phyloP scores from a whole-genome alignment of 306 rosid genomes.

The Alnus rubra region DNA sequence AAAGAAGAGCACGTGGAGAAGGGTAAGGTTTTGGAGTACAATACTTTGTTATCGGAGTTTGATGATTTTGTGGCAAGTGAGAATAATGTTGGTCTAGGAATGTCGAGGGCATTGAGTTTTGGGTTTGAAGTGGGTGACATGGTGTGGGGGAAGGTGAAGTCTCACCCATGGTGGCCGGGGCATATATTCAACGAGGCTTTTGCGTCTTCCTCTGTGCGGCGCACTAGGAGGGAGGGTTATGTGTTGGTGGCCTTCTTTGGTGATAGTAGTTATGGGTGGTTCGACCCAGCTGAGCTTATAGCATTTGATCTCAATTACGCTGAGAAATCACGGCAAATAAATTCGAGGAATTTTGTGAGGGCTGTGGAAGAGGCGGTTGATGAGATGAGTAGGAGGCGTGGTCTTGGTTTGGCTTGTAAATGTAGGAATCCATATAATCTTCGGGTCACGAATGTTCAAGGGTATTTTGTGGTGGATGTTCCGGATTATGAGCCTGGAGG shows the following conservation, averaged over 20 bases:
- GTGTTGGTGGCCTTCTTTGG: constrained; percentile 92
- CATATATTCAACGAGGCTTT: constrained; percentile 77
- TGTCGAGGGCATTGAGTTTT: constrained; percentile 56
- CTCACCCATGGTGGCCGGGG: constrained; percentile 99
- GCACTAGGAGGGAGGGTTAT: constrained; percentile 71
- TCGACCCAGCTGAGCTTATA: constrained; percentile 82
- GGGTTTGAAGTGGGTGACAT: constrained; percentile 86
- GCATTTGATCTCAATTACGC: constrained; percentile 69
- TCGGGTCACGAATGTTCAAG: constrained; percentile 46
- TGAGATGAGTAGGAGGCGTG: constrained; percentile 73
- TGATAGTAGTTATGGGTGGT: constrained; percentile 97
- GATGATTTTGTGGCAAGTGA: constrained; percentile 81
- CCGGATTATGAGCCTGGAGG: constrained; percentile 78
- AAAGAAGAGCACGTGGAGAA: constrained; percentile 26
- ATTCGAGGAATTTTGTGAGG: constrained; percentile 59
- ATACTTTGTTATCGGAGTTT: constrained; percentile 63
- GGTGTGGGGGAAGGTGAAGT: constrained; percentile 99
- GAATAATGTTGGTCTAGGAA: constrained; percentile 47
- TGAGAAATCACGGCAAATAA: constrained; percentile 74
- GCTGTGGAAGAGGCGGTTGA: constrained; percentile 97
- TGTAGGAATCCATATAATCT: constrained; percentile 72
- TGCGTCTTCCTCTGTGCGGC: constrained; percentile 73
- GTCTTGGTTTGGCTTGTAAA: constrained; percentile 68
- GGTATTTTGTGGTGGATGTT: constrained; percentile 77
- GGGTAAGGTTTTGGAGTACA: constrained; percentile 35